Percentiles rank a stretch among this genome's conserved stretches.
Evolutionary conservation across 1,284 basidiomycete genomes (phyloP).

Genomic region (Rhodofomes roseus): DNA sequence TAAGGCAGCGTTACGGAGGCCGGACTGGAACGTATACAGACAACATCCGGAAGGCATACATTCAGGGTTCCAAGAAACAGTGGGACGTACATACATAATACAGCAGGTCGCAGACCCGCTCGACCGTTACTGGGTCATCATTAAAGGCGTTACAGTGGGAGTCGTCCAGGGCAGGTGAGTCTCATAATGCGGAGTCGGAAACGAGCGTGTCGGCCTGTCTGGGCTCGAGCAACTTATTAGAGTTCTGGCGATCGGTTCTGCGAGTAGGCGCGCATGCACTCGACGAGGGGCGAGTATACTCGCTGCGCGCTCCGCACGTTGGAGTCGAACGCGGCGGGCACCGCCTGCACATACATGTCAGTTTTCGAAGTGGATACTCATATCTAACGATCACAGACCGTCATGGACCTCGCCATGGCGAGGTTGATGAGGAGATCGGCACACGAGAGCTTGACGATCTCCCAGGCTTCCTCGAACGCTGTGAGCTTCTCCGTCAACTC

Average conservation of each 20-base stretch:
- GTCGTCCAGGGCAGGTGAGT: too few relatives aligned
- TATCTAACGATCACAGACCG: neutral
- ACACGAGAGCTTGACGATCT: neutral
- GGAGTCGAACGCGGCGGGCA: neutral
- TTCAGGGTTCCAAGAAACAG: neutral
- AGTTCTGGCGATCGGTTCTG: neutral
- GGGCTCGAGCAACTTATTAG: neutral
- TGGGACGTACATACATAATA: neutral
- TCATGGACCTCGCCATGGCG: neutral
- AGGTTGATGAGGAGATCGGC: neutral
- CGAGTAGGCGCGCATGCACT: neutral
- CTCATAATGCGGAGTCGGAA: neutral
- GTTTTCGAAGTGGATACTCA: neutral
- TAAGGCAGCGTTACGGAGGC: neutral
- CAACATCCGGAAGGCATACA: neutral
- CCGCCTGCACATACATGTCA: neutral
- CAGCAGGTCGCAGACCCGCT: neutral
- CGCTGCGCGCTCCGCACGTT: neutral
- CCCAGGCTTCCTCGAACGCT: neutral
- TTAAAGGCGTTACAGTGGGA: neutral
- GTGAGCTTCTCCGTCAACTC: neutral
- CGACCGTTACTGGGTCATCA: neutral
- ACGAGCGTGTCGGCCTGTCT: neutral
- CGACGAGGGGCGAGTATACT: neutral
- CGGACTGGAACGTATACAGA: neutral